Evolutionary conservation across 2,329 filamentous ascomycete species (phyloP).

Genomic region (Colletotrichum sp.): DNA sequence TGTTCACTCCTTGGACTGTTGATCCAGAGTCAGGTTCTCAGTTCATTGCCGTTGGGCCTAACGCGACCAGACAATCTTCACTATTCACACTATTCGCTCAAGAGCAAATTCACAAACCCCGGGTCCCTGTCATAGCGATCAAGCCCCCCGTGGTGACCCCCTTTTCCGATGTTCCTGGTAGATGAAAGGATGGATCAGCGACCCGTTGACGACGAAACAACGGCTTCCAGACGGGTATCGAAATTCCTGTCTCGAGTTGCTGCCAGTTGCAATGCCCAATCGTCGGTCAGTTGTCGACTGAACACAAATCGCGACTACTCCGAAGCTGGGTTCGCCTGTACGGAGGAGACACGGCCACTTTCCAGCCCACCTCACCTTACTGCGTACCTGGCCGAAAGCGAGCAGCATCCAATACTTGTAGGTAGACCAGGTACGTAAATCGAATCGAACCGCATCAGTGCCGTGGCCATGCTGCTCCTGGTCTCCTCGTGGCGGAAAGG

Average conservation of each 20-base stretch:
- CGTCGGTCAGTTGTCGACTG: not conserved
- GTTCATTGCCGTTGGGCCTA: not conserved
- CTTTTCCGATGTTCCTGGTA: slow-evolving; percentile 8
- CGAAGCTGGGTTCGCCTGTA: not conserved
- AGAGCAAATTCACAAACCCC: not conserved
- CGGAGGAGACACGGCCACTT: not conserved
- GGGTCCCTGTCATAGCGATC: slow-evolving; percentile 4
- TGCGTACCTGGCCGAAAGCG: not conserved
- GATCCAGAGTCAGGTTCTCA: not conserved
- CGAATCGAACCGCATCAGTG: not conserved
- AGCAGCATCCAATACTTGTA: not conserved
- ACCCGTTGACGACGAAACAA: slow-evolving; percentile 13
- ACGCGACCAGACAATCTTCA: not conserved
- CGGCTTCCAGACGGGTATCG: slow-evolving; percentile 4
- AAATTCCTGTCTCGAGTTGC: slow-evolving; percentile 5
- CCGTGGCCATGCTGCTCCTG: not conserved
- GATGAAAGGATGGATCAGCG: slow-evolving; percentile 15
- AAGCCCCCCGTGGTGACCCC: slow-evolving; percentile 6
- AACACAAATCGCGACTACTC: not conserved
- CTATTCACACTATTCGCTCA: not conserved
- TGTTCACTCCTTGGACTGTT: not conserved
- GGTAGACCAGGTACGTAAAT: not conserved
- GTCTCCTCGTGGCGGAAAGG: not conserved
- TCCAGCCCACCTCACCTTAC: not conserved
- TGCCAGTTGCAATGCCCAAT: not conserved